phyloP scores from a whole-genome alignment of 768 basidiomycete species.

The Auriscalpium microsporum region DNA sequence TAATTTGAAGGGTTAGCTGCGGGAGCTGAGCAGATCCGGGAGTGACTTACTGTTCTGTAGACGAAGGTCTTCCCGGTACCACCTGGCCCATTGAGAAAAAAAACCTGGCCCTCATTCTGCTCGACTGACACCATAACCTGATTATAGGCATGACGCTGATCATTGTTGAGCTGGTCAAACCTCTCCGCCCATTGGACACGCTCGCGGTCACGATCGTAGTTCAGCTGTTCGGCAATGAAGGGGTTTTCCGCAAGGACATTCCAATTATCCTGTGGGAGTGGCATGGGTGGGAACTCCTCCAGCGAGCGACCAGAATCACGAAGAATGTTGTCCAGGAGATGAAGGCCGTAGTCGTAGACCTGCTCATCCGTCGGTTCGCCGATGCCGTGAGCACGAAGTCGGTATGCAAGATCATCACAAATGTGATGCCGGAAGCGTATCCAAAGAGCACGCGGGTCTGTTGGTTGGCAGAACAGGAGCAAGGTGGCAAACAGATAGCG shows the following conservation, averaged over 20 bases:
- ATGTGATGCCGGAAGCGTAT: slow-evolving; percentile 24
- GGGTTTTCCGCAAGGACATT: slow-evolving; percentile 13
- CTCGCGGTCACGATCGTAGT: slow-evolving; percentile 17
- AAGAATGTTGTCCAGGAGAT: slow-evolving; percentile 27
- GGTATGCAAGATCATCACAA: slow-evolving; percentile 32
- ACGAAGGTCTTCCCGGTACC: slow-evolving; percentile 41
- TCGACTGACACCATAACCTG: slow-evolving; percentile 13
- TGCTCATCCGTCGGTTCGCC: slow-evolving; percentile 22
- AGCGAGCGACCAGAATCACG: slow-evolving; percentile 17
- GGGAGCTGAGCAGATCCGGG: not conserved
- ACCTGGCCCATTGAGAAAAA: slow-evolving; percentile 37
- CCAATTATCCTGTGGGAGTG: slow-evolving; percentile 23
- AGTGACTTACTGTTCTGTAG: slow-evolving; percentile 25
- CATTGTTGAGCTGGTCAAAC: slow-evolving; percentile 9
- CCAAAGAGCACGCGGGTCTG: slow-evolving; percentile 33
- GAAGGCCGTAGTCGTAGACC: slow-evolving; percentile 35
- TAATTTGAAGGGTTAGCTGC: not conserved
- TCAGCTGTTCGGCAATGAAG: slow-evolving; percentile 25
- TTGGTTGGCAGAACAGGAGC: slow-evolving; percentile 22
- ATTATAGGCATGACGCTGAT: slow-evolving; percentile 14
- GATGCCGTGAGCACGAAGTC: slow-evolving; percentile 12
- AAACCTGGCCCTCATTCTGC: slow-evolving; percentile 12
- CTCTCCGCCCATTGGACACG: not conserved
- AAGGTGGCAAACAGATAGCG: slow-evolving; percentile 33
- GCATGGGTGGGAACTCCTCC: slow-evolving; percentile 24